phyloP scores from a whole-genome alignment of 257 asterid species.

The Lavandula angustifolia region DNA sequence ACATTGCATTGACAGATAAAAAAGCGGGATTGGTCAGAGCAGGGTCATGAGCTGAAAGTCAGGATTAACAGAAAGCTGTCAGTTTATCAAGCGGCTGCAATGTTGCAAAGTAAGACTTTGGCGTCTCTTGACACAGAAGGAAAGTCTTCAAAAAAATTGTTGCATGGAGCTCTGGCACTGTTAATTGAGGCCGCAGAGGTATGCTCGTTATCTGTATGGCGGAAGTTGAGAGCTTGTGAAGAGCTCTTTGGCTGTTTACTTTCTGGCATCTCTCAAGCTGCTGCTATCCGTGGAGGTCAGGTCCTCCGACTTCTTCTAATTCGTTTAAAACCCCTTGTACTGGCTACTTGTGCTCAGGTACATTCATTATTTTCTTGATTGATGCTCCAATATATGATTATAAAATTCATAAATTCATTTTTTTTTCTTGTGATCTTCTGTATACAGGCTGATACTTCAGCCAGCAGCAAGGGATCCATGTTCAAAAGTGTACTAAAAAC shows the following conservation, averaged over 20 bases:
- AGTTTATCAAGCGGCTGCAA: constrained; percentile 83
- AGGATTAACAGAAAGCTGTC: constrained; percentile 80
- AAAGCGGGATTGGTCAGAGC: constrained; percentile 92
- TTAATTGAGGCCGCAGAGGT: constrained; percentile 87
- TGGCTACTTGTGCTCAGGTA: constrained; percentile 90
- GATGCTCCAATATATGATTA: constrained; percentile 25
- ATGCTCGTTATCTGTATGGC: constrained; percentile 81
- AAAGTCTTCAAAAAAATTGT: constrained; percentile 81
- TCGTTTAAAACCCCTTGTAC: constrained; percentile 86
- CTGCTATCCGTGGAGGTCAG: constrained; percentile 86
- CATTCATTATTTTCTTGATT: constrained; percentile 31
- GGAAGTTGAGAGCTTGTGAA: constrained; percentile 90
- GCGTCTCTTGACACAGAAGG: constrained; percentile 79
- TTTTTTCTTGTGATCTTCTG: constrained; percentile 25
- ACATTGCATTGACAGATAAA: constrained; percentile 58
- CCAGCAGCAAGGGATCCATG: constrained; percentile 82
- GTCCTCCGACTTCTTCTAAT: constrained; percentile 84
- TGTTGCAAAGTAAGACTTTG: constrained; percentile 72
- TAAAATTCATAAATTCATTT: constrained; percentile 26
- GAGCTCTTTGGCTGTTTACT: constrained; percentile 89
- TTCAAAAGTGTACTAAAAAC: constrained; percentile 82
- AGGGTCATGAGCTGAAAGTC: constrained; percentile 80
- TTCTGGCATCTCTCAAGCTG: constrained; percentile 87
- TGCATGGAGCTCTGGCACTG: constrained; percentile 87
- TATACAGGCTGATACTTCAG: constrained; percentile 81